Evolutionary conservation across 228 moss, liverwort and hornwort species (phyloP), one percentile per base, ranked within the genome.

Genomic region (Sphagnum fallax): DNA sequence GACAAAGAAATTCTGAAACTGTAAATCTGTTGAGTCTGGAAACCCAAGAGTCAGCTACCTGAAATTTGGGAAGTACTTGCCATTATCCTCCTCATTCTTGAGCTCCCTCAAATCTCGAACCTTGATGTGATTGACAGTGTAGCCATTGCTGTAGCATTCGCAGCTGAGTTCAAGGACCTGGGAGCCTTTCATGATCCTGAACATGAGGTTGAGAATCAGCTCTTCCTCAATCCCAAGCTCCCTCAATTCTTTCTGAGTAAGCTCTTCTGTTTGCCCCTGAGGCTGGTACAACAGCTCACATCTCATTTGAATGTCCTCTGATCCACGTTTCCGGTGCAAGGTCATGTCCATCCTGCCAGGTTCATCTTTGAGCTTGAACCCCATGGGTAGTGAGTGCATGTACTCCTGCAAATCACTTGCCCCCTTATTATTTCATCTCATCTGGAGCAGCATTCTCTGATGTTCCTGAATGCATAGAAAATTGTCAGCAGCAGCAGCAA

Each of bases 121-220:
- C 67, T 80, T 60, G 59, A 87, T 83, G 73, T 70, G 61, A 51
- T 80, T 83, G 52, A 87, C 75, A 6, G 67, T 53, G 52, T 75
- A 83, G 4, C 83, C 86, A 7, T 51, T 65, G 50, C 80, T 83
- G 72, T 87, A 80, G 63, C 86, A 87, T 52, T 87, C 76, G 10
- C 80, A 69, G 66, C 80, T 76, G 7, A 87, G 10, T 65, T 76
- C 76, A 16, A 83, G 63, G 51, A 74, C 76, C 72, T 78, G 62
- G 48, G 80, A 72, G 18, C 76, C 74, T 72, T 87, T 78, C 74
- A 4, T 78, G 80, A 51, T 80, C 61, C 10, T 74, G 51, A 51
- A 63, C 7, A 53, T 73, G 71, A 86, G 69, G 62, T 80, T 78
- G 4, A 62, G 80, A 11, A 74, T 2, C 49, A 47, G 49, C 47